Base-by-base conservation (phyloP, 176 grass and related monocot genomes). In the Pontederia paniculata region DNA sequence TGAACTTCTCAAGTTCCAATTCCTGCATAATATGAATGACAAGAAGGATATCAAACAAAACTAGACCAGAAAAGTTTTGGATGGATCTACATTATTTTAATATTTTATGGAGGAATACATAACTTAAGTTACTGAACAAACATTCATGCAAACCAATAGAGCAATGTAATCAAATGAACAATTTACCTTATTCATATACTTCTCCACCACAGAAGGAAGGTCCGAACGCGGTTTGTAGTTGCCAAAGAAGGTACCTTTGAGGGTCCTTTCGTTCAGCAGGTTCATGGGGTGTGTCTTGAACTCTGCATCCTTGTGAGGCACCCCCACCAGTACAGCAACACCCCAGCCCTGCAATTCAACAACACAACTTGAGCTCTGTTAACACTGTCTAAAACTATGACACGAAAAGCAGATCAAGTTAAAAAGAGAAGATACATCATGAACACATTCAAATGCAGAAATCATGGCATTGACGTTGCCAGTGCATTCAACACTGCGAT, bases 1-100 rank as follows among this genome's bases (percentile, higher is more conserved):
- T 96, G 74, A 96, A 89, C 56, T 96, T 96, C 77, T 96, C 91
- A 52, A 96, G 3, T 21, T 89, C 91, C n/a, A 96, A 60, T 71
- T 89, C 82, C 88, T 93, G 23, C 22, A 66, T 2, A 2, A 45
- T 11, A 55, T 9, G 0, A 67, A 9, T 37, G 28, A 37, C 31
- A 17, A 7, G 11, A n/a, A 0, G 0, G 18, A 5, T 13, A 17
- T 9, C 9, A 44, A 44, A 9, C n/a, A 60, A 7, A 44, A 17
- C 4, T 42, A 1, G 16, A 60, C 3, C 57, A 17, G 20, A 2
- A 5, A 20, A 25, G 8, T n/a, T 52, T 52, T 52, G 49, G n/a
- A n/a, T n/a, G n/a, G n/a, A n/a, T n/a, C n/a, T n/a, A n/a, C n/a
- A n/a, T n/a, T n/a, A n/a, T n/a, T n/a, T n/a, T n/a, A n/a, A n/a